Conservation (phyloP, 2,329 filamentous ascomycete species). For the Lanzia echinophila region DNA sequence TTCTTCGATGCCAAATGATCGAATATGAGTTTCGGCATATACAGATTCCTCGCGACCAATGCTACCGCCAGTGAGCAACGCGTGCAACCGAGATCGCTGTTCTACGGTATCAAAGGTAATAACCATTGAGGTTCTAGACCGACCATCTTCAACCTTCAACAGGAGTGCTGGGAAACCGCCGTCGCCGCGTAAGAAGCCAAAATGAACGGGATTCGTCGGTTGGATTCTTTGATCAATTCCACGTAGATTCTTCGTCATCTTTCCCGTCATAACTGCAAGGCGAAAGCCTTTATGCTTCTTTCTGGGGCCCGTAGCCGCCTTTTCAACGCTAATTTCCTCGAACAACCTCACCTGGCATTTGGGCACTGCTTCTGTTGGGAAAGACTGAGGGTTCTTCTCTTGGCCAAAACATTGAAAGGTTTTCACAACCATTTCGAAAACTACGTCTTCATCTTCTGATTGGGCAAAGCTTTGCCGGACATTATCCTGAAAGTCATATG, state of each 20-base stretch:
- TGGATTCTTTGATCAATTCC: constrained; percentile 65
- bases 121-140: constrained; percentile 55
- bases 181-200: constrained; percentile 69
- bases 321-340: constrained; percentile 61
- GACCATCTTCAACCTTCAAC: constrained; percentile 50
- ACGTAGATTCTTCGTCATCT: constrained; percentile 70
- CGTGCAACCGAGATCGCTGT: constrained; percentile 65
- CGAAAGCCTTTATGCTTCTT: constrained; percentile 74
- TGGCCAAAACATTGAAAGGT: constrained; percentile 78
- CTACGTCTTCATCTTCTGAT: constrained; percentile 60
- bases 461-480: constrained; percentile 66
- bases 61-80: constrained; percentile 65
- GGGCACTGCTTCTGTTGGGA: constrained; percentile 67
- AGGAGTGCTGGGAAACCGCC: constrained; percentile 58
- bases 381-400: constrained; percentile 59
- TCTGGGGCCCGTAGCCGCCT: constrained; percentile 65
- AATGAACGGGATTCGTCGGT: constrained; percentile 63
- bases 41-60: constrained; percentile 61
- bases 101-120: constrained; percentile 70
- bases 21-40: constrained; percentile 61
- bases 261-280: constrained; percentile 69
- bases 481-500: constrained; percentile 77
- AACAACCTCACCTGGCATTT: constrained; percentile 71
- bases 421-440: constrained; percentile 63
- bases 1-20: constrained; percentile 57